These are phyloP conservation scores for Hypoxylon sp. DNA, from an alignment of 2,329 filamentous ascomycete genomes.

Conservation along the genomic window DNA sequence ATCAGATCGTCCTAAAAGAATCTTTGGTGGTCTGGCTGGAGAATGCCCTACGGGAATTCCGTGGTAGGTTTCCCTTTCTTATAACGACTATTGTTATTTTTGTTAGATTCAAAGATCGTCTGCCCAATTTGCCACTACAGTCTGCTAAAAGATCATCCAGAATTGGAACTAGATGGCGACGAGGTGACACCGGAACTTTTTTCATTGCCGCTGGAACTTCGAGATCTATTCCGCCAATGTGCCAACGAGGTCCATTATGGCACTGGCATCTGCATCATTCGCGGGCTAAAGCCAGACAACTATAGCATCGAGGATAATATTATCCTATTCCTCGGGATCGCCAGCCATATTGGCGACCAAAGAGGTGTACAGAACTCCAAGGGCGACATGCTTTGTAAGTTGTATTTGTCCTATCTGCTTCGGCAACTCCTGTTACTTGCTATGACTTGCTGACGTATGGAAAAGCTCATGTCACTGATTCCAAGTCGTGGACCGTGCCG, in stretches of 20 bases:
- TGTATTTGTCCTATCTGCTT: background rate
- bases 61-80: conserved; percentile 32
- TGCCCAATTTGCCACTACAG: conserved; percentile 16
- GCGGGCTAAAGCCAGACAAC: conserved; percentile 58
- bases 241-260: conserved; percentile 52
- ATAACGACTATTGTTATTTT: no score
- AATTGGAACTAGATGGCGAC: conserved; percentile 49
- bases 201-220: conserved; percentile 51
- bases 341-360: conserved; percentile 63
- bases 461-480: conserved; percentile 58
- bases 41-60: conserved; percentile 40
- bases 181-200: conserved; percentile 51
- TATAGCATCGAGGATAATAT: conserved; percentile 63
- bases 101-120: no score
- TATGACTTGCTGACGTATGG: conserved; percentile 26
- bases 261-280: conserved; percentile 62
- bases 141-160: conserved; percentile 39
- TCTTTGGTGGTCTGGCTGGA: no score
- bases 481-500: conserved; percentile 55
- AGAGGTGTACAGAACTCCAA: conserved; percentile 60
- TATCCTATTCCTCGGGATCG: conserved; percentile 64
- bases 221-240: conserved; percentile 46
- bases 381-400: conserved; percentile 58
- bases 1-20: no score
- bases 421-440: no score